Evolutionary conservation across 306 rosid genomes (phyloP), one percentile per base, ranked within the genome.

Genomic region (Fragaria ananassa): DNA sequence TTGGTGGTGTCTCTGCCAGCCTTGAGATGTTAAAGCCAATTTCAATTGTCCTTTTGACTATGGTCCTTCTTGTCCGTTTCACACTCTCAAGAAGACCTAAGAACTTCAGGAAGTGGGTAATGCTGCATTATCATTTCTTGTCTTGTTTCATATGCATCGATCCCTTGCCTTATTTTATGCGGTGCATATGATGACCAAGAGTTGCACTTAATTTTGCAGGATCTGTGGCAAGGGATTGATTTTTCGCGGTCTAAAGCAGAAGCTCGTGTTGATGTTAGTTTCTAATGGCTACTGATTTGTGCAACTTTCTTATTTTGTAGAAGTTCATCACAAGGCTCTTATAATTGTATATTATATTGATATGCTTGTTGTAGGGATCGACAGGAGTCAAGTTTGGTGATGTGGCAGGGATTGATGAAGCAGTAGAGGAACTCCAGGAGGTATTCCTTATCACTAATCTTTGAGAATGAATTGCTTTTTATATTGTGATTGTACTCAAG

Each of bases 211-310:
- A 71, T 61, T 44, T 70, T 69, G 74, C 87, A 95, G 99, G 99
- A 95, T 77, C 88, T 95, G 60, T 95, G 98, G 98, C 98, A 95
- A 83, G 98, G 98, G 84, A 95, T 95, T 83, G 97, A 92, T 86
- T 95, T 95, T 82, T 95, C 98, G 10, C 89, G 94, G 78, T 92
- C 99, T 62, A 95, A 95, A 88, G 96, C 99, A 57, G 97, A 95
- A 88, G 99, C 99, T 74, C 97, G 97, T 66, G 99, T 95, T 85
- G 99, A 95, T 79, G 99, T 95, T 71, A 83, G 93, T 84, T 88
- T 73, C 42, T 80, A 65, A 65, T 49, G 39, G 42, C 72, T 76
- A 70, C 75, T 62, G 76, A 61, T 83, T 80, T 75, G 39, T 34
- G 62, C 76, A 77, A 44, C 71, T 79, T 71, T 56, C 63, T 61